These are phyloP conservation scores for Magnusiomyces ingens DNA, from an alignment of 1,139 yeast species.

Conservation along the genomic window DNA sequence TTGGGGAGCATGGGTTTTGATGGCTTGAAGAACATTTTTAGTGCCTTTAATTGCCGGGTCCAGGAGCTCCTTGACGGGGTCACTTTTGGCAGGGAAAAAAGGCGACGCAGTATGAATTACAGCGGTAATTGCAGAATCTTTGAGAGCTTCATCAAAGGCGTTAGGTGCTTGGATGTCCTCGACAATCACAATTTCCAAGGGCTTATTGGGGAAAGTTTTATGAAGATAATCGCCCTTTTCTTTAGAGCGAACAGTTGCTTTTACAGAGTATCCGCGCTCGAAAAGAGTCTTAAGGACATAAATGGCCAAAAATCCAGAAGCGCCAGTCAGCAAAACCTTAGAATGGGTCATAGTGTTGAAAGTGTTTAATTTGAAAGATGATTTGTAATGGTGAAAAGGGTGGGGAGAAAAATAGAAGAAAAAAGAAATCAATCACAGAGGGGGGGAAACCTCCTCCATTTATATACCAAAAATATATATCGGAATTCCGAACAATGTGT, in stretches of 20 bases:
- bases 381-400: neutral
- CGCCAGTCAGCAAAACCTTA: conserved; percentile 49
- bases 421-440: no score
- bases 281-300: conserved; percentile 37
- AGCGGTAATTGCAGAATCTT: conserved; percentile 43
- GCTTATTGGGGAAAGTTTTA: conserved; percentile 32
- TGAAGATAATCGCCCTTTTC: conserved; percentile 41
- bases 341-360: no score
- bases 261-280: conserved; percentile 40
- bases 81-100: conserved; percentile 33
- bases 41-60: conserved; percentile 22
- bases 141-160: conserved; percentile 45
- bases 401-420: no score
- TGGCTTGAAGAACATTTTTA: conserved; percentile 21
- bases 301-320: conserved; percentile 53
- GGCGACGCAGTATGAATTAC: conserved; percentile 58
- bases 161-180: conserved; percentile 38
- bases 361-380: neutral
- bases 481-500: no score
- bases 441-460: no score
- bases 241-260: conserved; percentile 50
- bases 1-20: conserved; percentile 19
- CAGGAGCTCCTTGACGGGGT: conserved; percentile 30
- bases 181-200: conserved; percentile 38
- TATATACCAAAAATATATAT: no score